phyloP scores from a whole-genome alignment of 768 basidiomycete genomes.

The Lentinula detonsa region DNA sequence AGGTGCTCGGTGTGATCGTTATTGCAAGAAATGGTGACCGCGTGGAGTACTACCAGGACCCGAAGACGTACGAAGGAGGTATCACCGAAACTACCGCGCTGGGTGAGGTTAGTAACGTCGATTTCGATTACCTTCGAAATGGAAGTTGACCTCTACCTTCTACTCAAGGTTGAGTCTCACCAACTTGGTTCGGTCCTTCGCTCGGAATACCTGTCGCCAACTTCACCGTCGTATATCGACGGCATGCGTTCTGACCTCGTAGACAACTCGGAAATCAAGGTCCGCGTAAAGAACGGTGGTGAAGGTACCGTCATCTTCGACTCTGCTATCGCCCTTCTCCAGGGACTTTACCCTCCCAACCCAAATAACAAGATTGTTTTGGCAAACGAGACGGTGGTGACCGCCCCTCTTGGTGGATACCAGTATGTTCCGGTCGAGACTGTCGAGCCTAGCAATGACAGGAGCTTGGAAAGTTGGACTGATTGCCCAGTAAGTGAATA shows the following conservation, averaged over 20 bases:
- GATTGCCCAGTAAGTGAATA: constrained; percentile 40
- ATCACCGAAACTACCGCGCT: constrained; percentile 70
- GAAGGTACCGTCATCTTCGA: constrained; percentile 87
- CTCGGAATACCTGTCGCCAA: constrained; percentile 56
- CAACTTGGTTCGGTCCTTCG: constrained; percentile 59
- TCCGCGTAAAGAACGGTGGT: constrained; percentile 77
- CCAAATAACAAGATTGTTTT: constrained; percentile 64
- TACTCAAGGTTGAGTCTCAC: constrained; percentile 55
- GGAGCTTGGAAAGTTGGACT: constrained; percentile 80
- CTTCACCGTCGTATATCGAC: constrained; percentile 64
- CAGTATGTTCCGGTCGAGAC: constrained; percentile 90
- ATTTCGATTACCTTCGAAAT: constrained; percentile 1
- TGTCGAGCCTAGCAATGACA: constrained; percentile 79
- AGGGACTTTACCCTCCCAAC: constrained; percentile 84
- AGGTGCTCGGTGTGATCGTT: constrained; percentile 74
- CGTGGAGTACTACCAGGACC: constrained; percentile 63
- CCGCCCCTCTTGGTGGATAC: constrained; percentile 75
- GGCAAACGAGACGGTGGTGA: constrained; percentile 69
- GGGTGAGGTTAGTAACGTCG: constrained; percentile 48
- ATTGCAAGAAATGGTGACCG: constrained; percentile 79
- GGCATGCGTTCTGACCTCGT: constrained; percentile 64
- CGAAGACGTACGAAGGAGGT: constrained; percentile 54
- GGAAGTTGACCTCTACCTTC: constrained; percentile 3
- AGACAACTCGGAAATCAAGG: constrained; percentile 66
- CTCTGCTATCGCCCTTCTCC: constrained; percentile 77